Percentiles rank a stretch among this genome's conserved stretches.
Conservation (phyloP, 139 green algal genomes). For the Desmodesmus armatus region DNA sequence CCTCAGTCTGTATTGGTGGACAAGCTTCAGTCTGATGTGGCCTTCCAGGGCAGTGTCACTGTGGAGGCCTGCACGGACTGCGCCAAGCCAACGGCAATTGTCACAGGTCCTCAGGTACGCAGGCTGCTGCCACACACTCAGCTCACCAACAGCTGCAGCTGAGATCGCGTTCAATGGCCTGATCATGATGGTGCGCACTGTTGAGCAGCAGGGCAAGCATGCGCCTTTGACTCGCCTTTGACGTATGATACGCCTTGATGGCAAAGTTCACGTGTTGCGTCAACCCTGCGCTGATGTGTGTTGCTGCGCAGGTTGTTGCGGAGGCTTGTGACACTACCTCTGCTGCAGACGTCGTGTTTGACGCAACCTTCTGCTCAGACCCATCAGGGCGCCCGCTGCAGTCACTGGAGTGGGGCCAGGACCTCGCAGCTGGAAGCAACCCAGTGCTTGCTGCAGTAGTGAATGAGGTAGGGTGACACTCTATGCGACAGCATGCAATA, state of each 20-base stretch:
- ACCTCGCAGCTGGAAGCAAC: background rate
- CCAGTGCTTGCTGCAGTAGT: background rate
- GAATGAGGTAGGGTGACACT: too few relatives aligned
- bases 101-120: conserved; percentile 20
- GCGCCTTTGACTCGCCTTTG: background rate
- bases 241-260: background rate
- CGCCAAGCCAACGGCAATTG: background rate
- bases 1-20: conserved; percentile 3
- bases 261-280: background rate
- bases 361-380: conserved; percentile 11
- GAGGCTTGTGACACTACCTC: background rate
- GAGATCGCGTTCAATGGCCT: background rate
- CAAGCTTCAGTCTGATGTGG: background rate
- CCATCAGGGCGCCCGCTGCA: conserved; percentile 1
- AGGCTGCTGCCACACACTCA: background rate
- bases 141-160: too few relatives aligned
- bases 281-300: background rate
- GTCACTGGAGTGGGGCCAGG: background rate
- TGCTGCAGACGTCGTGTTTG: background rate
- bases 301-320: background rate
- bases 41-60: conserved; percentile 8
- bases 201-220: background rate
- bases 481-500: too few relatives aligned
- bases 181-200: background rate
- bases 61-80: background rate